A percentile compares a stretch with the other conserved stretches of the same genome.
These are phyloP conservation scores for Blastobotrys petasosporus DNA, from an alignment of 1,139 yeast species.

Conservation along the genomic window DNA sequence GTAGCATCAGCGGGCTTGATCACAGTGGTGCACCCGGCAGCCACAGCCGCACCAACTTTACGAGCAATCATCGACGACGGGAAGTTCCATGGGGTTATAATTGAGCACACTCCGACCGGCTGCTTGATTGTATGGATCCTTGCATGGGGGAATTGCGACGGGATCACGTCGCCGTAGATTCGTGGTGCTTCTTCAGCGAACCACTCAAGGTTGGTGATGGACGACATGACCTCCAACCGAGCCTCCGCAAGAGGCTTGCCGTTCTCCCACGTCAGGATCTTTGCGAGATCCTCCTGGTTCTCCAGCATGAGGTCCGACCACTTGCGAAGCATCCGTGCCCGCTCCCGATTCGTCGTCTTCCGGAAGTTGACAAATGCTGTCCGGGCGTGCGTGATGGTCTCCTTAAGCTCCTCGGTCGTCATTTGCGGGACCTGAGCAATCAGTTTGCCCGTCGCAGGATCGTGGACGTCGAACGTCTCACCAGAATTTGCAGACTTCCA, in stretches of 20 bases:
- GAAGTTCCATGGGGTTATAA: conserved; percentile 94
- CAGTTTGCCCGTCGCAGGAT: conserved; percentile 65
- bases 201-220: conserved; percentile 82
- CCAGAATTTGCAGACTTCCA: conserved; percentile 53
- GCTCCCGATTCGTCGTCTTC: conserved; percentile 54
- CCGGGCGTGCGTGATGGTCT: conserved; percentile 54
- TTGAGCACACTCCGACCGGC: conserved; percentile 87
- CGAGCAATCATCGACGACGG: conserved; percentile 93
- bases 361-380: conserved; percentile 55
- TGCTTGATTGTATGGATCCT: conserved; percentile 64
- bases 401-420: conserved; percentile 39
- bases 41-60: conserved; percentile 84
- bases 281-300: conserved; percentile 69
- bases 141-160: conserved; percentile 51
- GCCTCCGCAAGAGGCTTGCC: conserved; percentile 80
- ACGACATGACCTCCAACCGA: conserved; percentile 66
- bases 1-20: conserved; percentile 89
- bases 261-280: conserved; percentile 68
- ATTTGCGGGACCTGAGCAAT: conserved; percentile 56
- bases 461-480: conserved; percentile 57
- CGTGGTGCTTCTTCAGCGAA: conserved; percentile 82
- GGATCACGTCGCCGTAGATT: conserved; percentile 64
- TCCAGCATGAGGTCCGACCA: conserved; percentile 58
- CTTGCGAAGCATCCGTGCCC: conserved; percentile 59
- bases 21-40: conserved; percentile 89